Percentiles rank a stretch among this genome's conserved stretches.
These are phyloP conservation scores for Rhizophora mangle DNA, from an alignment of 345 rosid genomes.

Conservation along the genomic window DNA sequence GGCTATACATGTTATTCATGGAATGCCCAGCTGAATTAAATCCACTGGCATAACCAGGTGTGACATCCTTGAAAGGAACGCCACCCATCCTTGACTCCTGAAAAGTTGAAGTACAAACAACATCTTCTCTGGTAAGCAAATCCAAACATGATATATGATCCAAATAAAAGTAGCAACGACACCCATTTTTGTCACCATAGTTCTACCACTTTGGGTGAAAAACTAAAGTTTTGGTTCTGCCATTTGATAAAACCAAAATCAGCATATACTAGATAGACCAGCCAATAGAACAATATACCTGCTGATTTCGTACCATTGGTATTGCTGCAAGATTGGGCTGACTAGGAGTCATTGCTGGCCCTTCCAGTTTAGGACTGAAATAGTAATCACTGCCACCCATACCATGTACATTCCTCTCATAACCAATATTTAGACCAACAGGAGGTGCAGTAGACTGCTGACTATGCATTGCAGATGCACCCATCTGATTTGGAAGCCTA, in stretches of 20 bases:
- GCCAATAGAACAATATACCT: slow-evolving; percentile 21
- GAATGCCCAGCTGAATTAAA: slow-evolving; percentile 47
- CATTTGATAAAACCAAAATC: not conserved
- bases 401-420: slow-evolving; percentile 54
- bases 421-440: slow-evolving; percentile 41
- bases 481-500: slow-evolving; percentile 55
- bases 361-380: slow-evolving; percentile 49
- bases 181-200: not conserved
- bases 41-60: slow-evolving; percentile 45
- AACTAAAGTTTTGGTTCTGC: not conserved
- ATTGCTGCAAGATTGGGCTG: slow-evolving; percentile 57
- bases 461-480: slow-evolving; percentile 40
- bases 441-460: slow-evolving; percentile 54
- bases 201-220: no score
- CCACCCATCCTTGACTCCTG: slow-evolving; percentile 59
- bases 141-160: not conserved
- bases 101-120: slow-evolving; percentile 3
- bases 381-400: slow-evolving; percentile 57
- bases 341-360: slow-evolving; percentile 46
- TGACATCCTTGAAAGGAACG: slow-evolving; percentile 42
- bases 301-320: slow-evolving; percentile 51
- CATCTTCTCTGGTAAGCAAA: slow-evolving; percentile 1
- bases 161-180: not conserved
- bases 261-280: not conserved
- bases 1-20: slow-evolving; percentile 48